Conservation (phyloP, 352 stramenopile species). For the Globisporangium barbulae region DNA sequence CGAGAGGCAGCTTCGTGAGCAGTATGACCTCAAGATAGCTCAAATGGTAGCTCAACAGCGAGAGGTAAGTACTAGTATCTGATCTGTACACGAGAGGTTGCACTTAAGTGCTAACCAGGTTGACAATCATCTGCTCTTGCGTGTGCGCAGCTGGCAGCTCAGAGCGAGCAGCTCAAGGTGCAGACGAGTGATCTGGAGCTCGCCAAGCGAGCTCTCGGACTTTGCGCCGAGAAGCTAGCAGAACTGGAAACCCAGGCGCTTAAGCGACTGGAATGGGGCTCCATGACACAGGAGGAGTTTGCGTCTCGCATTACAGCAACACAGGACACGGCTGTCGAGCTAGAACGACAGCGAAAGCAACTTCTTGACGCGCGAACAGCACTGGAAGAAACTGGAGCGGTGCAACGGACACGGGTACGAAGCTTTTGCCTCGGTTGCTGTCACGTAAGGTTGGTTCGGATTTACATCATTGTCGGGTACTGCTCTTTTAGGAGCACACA, state of each 20-base stretch:
- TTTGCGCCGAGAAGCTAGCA: background rate
- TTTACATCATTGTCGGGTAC: background rate
- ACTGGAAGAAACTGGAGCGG: conserved; percentile 4
- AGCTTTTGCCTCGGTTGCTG: background rate
- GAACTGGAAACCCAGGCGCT: background rate
- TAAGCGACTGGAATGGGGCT: background rate
- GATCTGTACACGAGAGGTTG: too few relatives aligned
- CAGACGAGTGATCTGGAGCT: background rate
- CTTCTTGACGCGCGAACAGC: background rate
- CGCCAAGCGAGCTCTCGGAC: background rate
- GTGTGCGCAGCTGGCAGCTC: background rate
- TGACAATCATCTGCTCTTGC: too few relatives aligned
- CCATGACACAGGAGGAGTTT: conserved; percentile 3
- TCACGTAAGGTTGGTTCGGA: background rate
- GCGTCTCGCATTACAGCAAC: background rate
- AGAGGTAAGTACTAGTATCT: background rate
- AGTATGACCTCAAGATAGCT: conserved; percentile 1
- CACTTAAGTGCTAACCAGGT: too few relatives aligned
- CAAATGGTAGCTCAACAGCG: background rate
- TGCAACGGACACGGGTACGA: conserved; percentile 5
- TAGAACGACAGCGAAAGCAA: conserved; percentile 5
- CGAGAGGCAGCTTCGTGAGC: conserved; percentile 4
- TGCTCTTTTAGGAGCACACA: conserved; percentile 17
- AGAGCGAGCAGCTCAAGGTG: background rate
- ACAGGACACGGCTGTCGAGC: background rate